Base-by-base conservation (phyloP, 2,329 filamentous ascomycete genomes). In the Aspergillus sergii region DNA sequence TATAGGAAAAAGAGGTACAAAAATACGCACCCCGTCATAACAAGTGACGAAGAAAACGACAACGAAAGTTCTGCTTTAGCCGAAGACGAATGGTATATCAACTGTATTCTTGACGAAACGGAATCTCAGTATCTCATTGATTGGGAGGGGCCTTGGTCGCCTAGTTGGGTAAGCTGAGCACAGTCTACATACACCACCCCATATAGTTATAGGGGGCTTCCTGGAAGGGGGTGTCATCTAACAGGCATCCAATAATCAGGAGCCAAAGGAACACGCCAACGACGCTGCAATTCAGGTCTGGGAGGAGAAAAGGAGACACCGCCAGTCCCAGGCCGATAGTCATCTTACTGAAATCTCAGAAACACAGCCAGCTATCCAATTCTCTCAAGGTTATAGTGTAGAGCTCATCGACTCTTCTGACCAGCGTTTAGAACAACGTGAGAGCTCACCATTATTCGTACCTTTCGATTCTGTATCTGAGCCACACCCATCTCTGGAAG, bases 121-220 rank as follows among this genome's bases (percentile, higher is more conserved):
- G 61, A 69, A 51, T 67, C 68, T 21, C 69, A 75, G 56, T 80
- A 78, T 67, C 68, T 79, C 32, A 76, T 80, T 64, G 76, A 78
- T 39, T 79, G 76, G 77, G 73, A 75, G 60, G 76, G 74, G 10
- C 66, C 69, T 32, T 79, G 72, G 66, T 68, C 72, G 36, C 76
- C 77, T 58, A 75, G 70, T 64, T 79, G 76, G 76, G 77, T 79
- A 68, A 71, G 76, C 75, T 58, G 9, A 16, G 36, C 41, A 48
- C 51, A 10, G 16, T 55, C 16, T 45, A 26, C 30, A 34, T 45
- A n/a, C 19, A 11, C 34, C 21, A 41, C 30, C 16, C 19, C 48
- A 39, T 41, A 21, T 59, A 23, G 48, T n/a, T 45, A 14, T 30
- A n/a, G 23, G 5, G 14, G 36, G 48, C 46, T 30, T 32, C 34